Evolutionary conservation across 306 rosid species (phyloP).

Genomic region (Calophaca sinica): DNA sequence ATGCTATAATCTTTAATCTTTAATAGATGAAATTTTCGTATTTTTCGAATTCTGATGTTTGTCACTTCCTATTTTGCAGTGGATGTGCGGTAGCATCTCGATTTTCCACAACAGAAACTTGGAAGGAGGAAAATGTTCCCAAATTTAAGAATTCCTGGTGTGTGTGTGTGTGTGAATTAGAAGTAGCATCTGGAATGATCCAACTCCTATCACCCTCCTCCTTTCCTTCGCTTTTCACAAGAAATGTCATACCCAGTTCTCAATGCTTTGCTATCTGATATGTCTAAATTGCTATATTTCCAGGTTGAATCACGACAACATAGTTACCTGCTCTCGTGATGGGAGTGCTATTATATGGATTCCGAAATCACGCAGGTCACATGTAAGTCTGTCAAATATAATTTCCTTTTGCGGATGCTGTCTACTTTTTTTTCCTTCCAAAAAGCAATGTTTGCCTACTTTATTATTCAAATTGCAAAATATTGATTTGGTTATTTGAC

Average conservation of each 20-base stretch:
- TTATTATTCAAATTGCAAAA: conserved; percentile 29
- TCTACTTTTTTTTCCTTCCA: conserved; percentile 6
- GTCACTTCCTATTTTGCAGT: conserved; percentile 64
- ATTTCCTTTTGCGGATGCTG: conserved; percentile 28
- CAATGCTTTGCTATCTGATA: conserved; percentile 37
- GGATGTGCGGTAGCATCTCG: conserved; percentile 92
- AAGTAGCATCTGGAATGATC: conserved; percentile 39
- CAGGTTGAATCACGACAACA: conserved; percentile 96
- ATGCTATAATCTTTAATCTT: conserved; percentile 5
- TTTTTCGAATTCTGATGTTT: conserved; percentile 42
- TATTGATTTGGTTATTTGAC: conserved; percentile 24
- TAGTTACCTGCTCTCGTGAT: conserved; percentile 99
- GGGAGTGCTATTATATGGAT: conserved; percentile 99
- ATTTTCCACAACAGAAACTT: conserved; percentile 68
- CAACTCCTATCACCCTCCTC: conserved; percentile 30
- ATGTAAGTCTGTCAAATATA: conserved; percentile 60
- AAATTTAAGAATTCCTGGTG: conserved; percentile 94
- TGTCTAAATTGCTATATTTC: conserved; percentile 39
- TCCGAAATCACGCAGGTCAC: conserved; percentile 93
- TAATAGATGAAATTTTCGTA: conserved; percentile 34
- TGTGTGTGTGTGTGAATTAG: conserved; percentile 41
- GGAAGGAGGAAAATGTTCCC: conserved; percentile 90
- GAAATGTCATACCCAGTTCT: conserved; percentile 27
- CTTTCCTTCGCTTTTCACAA: conserved; percentile 24
- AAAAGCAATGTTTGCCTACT: conserved; percentile 22